Conservation (phyloP, 2,329 filamentous ascomycete species). For the Didymella pomorum region DNA sequence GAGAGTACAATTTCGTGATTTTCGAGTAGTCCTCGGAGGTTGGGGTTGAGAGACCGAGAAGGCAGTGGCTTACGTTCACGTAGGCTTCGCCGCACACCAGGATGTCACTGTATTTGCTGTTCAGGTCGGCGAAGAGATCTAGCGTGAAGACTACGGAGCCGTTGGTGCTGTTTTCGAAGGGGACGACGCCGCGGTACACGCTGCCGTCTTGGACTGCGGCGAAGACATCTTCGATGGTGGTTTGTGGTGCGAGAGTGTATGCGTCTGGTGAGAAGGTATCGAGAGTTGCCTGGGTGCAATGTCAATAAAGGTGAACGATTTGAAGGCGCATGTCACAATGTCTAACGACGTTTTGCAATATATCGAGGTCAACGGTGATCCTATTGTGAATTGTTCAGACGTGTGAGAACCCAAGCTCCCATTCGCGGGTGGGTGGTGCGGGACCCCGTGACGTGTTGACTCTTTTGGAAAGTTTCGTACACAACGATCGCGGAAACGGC, state of each 20-base stretch:
- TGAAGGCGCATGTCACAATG: neutral
- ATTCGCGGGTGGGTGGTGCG: neutral
- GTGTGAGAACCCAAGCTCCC: neutral
- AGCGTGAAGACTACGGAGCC: conserved; percentile 90
- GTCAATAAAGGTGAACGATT: conserved; percentile 3
- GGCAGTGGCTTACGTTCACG: conserved; percentile 85
- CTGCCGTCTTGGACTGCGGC: conserved; percentile 73
- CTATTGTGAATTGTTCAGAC: neutral
- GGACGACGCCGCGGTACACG: conserved; percentile 79
- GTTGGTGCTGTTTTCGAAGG: conserved; percentile 96
- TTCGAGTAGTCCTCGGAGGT: conserved; percentile 59
- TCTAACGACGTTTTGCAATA: no score
- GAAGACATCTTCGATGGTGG: conserved; percentile 74
- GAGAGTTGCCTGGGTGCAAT: conserved; percentile 60
- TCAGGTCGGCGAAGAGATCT: conserved; percentile 83
- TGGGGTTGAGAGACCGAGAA: conserved; percentile 62
- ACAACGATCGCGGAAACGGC: neutral
- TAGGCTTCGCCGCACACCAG: conserved; percentile 85
- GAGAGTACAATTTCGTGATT: conserved; percentile 83
- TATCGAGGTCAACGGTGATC: no score
- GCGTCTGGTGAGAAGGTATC: conserved; percentile 55
- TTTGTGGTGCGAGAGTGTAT: conserved; percentile 53
- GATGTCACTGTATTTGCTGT: conserved; percentile 70
- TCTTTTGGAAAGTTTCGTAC: conserved; percentile 3
- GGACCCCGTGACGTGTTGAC: conserved; percentile 5